Base-by-base conservation (phyloP, 2,329 filamentous ascomycete species). In the Ceratocystis papillata region DNA sequence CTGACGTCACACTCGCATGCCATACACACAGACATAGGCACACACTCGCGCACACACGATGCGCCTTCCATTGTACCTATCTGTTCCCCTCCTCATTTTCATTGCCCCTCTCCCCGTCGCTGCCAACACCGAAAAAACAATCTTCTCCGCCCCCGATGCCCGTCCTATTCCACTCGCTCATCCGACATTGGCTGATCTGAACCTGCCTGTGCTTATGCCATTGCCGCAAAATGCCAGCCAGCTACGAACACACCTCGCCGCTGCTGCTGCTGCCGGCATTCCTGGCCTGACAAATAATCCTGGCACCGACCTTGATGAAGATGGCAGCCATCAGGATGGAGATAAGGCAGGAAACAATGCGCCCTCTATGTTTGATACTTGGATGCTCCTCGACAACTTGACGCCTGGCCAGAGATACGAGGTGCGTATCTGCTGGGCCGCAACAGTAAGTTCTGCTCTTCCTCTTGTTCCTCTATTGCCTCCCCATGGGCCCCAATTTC, bases 351-450 rank as follows among this genome's bases (percentile, higher is more conserved):
- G 37, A 20, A 20, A 30, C 53, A 73, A 77, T 1, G 73, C 76
- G 37, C 80, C 80, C 8, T 74, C 78, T 12, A 90, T 89, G 6
- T 76, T 79, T 10, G 79, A 86, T 63, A 87, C 88, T 33, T 97
- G 94, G 94, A 83, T 91, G 70, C 77, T 93, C 6, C 82, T 99
- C 5, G 82, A 88, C 66, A 77, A 80, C 44, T 79, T 99, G 65
- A 79, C 76, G n/a, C 81, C 84, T 45, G 83, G 84, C 10, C 87
- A 87, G 72, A 83, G 91, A 70, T 96, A 97, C 79, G 94, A 99
- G 78, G 82, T 96, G 62, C 86, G 94, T 65, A 81, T 96, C 68
- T 97, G 93, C 77, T 99, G 93, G 92, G 81, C 90, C 68, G 94
- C 94, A 50, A 94, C 87, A 68, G 93, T 96, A 81, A 76, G 88